phyloP scores from a whole-genome alignment of 495 filamentous ascomycete genomes.

The Penicillium longicatenatum region DNA sequence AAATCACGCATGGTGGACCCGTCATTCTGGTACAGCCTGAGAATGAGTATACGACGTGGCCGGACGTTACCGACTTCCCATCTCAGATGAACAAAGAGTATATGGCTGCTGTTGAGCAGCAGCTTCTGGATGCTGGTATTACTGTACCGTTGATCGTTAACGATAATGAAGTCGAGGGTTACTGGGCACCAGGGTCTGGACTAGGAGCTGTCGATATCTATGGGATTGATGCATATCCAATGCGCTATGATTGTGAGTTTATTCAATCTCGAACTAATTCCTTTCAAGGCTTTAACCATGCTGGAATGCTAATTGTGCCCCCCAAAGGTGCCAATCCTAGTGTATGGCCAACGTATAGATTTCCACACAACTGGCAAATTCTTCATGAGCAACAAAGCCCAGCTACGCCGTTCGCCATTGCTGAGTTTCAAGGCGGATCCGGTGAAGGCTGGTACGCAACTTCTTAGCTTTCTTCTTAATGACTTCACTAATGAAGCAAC shows the following conservation, averaged over 20 bases:
- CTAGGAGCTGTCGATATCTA: slow-evolving; percentile 69
- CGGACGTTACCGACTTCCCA: slow-evolving; percentile 41
- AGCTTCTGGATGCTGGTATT: slow-evolving; percentile 61
- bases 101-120: slow-evolving; percentile 62
- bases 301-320: neutral
- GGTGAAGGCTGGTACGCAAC: slow-evolving; percentile 13
- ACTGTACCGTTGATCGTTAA: slow-evolving; percentile 71
- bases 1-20: slow-evolving; percentile 72
- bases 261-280: no score
- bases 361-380: slow-evolving; percentile 43
- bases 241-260: slow-evolving; percentile 54
- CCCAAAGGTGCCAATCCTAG: slow-evolving; percentile 36
- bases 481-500: neutral
- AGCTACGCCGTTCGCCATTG: slow-evolving; percentile 60
- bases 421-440: slow-evolving; percentile 43
- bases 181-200: slow-evolving; percentile 60
- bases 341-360: slow-evolving; percentile 42
- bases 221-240: slow-evolving; percentile 66
- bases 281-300: no score
- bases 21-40: slow-evolving; percentile 73
- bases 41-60: slow-evolving; percentile 58
- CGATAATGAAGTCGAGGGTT: slow-evolving; percentile 55
- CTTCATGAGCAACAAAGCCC: slow-evolving; percentile 57
- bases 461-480: slow-evolving; percentile 39
- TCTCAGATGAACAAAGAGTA: slow-evolving; percentile 51